Base-by-base conservation (phyloP, 352 stramenopile genomes). In the Pythium coloratum region DNA sequence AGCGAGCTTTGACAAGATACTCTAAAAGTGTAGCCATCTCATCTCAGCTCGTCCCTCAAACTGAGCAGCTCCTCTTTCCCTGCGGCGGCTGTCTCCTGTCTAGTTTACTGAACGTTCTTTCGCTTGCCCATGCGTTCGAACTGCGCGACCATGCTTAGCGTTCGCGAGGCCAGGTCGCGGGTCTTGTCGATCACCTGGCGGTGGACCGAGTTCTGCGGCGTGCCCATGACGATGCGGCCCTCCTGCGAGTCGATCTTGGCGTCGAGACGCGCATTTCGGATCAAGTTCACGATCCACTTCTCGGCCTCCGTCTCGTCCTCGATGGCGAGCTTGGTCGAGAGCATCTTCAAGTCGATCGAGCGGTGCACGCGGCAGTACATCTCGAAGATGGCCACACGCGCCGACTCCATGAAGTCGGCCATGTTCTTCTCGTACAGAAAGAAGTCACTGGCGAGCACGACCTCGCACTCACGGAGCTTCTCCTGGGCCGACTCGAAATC, bases 271-370 rank as follows among this genome's bases (percentile, higher is more conserved):
- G 96, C 96, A 77, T 98, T 98, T 59, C 97, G 88, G 76, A 99
- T 99, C 57, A 99, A 77, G 84, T 99, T 98, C 28, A 99, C 97
- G 77, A 99, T 99, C 97, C 97, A 99, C 72, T 97, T 96, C 80
- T 99, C 97, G 12, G 97, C 97, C 57, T 97, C 91, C n/a, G 94
- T 88, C 63, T 97, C 82, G 70, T 99, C 90, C 40, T 91, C 81
- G 92, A 99, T 99, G 40, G 92, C 95, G 63, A 99, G 84, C 84
- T 99, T 98, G 32, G 95, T 90, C 49, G 96, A 97, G 67, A 99
- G 84, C 70, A 95, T 96, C 64, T 91, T 90, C 73, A 99, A 97
- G 85, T 99, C 96, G 78, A 99, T 99, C 78, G 98, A 99, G 75
- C 98, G 89, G 86, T 99, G 97, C 72, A 99, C 99, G 59, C 97